Percentiles rank a stretch among this genome's conserved stretches.
Evolutionary conservation across 1,139 yeast genomes (phyloP).

Genomic region (Blastobotrys arbuscula): DNA sequence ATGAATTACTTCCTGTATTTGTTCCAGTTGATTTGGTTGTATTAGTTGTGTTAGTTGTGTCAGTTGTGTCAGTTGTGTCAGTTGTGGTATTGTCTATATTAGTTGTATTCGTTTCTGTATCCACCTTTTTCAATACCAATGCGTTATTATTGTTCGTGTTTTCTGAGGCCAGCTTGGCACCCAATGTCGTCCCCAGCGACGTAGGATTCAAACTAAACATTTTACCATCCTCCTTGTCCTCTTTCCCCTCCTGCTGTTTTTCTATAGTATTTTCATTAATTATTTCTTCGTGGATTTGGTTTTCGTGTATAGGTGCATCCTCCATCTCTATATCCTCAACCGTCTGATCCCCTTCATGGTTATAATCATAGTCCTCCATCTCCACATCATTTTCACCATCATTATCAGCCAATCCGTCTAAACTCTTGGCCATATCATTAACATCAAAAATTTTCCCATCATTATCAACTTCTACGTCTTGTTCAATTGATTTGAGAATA

Average conservation of each 20-base stretch:
- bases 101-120: background rate
- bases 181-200: slow-evolving; percentile 1
- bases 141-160: background rate
- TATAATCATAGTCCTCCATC: background rate
- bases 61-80: background rate
- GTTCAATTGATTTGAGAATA: slow-evolving; percentile 8
- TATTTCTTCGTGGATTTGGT: background rate
- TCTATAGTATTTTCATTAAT: background rate
- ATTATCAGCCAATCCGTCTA: background rate
- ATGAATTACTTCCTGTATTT: background rate
- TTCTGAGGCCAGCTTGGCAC: background rate
- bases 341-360: background rate
- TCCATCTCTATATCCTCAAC: background rate
- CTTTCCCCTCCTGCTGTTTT: background rate
- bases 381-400: slow-evolving; percentile 8
- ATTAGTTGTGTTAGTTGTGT: background rate
- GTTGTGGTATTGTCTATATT: background rate
- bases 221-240: slow-evolving; percentile 4
- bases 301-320: background rate
- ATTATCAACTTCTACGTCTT: slow-evolving; percentile 4
- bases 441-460: background rate
- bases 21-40: background rate
- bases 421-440: background rate
- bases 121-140: background rate
- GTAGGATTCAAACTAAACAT: slow-evolving; percentile 5